Evolutionary conservation across 352 stramenopile genomes (phyloP).

Genomic region (Phytopythium mirpurense): DNA sequence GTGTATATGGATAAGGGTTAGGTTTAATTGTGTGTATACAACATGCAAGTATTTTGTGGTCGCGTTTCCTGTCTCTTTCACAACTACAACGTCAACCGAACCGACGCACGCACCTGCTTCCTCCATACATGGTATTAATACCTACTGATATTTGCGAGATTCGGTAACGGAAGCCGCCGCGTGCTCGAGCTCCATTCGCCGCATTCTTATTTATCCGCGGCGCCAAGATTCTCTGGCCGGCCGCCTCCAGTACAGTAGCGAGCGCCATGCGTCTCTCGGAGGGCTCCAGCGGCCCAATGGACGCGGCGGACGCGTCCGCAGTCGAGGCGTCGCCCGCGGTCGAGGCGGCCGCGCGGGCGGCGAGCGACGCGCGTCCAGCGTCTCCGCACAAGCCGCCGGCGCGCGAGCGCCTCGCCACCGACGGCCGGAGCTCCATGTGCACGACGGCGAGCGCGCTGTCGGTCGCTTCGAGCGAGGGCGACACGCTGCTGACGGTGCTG

Average conservation of each 20-base stretch:
- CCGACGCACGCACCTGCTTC: too few species aligned
- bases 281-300: not conserved
- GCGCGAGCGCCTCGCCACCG: not conserved
- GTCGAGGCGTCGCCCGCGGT: not conserved
- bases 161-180: too few species aligned
- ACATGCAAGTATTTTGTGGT: too few species aligned
- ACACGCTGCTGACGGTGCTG: constrained; percentile 1
- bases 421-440: not conserved
- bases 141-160: too few species aligned
- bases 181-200: too few species aligned
- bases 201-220: too few species aligned
- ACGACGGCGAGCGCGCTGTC: constrained; percentile 4
- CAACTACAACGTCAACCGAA: too few species aligned
- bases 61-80: too few species aligned
- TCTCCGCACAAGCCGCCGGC: constrained; percentile 1
- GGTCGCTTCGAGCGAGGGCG: not conserved
- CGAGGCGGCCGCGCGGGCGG: not conserved
- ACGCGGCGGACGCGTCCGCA: not conserved
- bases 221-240: not conserved
- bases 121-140: too few species aligned
- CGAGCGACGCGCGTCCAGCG: not conserved
- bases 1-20: too few species aligned
- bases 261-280: not conserved
- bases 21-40: too few species aligned
- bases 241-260: too few species aligned